Conservation (phyloP, 1,139 yeast species). For the Yamadazyma pseudoaaseri region DNA sequence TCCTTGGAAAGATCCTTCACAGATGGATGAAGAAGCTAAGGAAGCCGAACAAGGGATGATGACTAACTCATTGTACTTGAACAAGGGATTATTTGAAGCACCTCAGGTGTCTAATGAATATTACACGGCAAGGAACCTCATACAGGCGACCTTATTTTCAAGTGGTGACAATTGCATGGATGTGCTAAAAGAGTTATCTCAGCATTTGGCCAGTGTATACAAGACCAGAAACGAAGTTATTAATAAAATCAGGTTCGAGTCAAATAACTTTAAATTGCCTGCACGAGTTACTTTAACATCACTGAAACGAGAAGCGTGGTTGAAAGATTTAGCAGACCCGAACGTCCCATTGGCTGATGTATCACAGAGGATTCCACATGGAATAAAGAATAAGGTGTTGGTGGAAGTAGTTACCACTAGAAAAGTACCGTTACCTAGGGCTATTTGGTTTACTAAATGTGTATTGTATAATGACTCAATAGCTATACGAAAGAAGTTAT, state of each 20-base stretch:
- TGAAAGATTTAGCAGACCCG: conserved; percentile 71
- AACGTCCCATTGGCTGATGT: conserved; percentile 63
- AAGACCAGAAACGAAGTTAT: conserved; percentile 60
- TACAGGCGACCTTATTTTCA: conserved; percentile 42
- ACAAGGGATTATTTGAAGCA: conserved; percentile 50
- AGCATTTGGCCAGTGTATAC: conserved; percentile 61
- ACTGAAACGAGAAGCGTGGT: conserved; percentile 81
- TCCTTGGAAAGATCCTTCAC: conserved; percentile 71
- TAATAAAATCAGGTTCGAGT: conserved; percentile 56
- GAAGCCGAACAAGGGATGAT: conserved; percentile 26
- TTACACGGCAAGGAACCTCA: conserved; percentile 51
- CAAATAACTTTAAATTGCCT: conserved; percentile 67
- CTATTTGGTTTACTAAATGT: conserved; percentile 88
- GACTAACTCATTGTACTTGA: conserved; percentile 33
- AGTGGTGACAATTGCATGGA: conserved; percentile 38
- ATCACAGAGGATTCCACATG: conserved; percentile 87
- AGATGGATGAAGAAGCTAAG: conserved; percentile 36
- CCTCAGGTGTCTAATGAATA: conserved; percentile 57
- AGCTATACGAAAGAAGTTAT: conserved; percentile 55
- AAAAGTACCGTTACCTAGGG: conserved; percentile 70
- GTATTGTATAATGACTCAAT: conserved; percentile 80
- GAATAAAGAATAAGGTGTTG: conserved; percentile 69
- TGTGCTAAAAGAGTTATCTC: conserved; percentile 43
- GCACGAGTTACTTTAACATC: conserved; percentile 89
- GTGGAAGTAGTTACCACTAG: conserved; percentile 70